Percentiles rank a stretch among this genome's conserved stretches.
Conservation (phyloP, 163 green algal species). For the Coccomyxa subellipsoidea region DNA sequence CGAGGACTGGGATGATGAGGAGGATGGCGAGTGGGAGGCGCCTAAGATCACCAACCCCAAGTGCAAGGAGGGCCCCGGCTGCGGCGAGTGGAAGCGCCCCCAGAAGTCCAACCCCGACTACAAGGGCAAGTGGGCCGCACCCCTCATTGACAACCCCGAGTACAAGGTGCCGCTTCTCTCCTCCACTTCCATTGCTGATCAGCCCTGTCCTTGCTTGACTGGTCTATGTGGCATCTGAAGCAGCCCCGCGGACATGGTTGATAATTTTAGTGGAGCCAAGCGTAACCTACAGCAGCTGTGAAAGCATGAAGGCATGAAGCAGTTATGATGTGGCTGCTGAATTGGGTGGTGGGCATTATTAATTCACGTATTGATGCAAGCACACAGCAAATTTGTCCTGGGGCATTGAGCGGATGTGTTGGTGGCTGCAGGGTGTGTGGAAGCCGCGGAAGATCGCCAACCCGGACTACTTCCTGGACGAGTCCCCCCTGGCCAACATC, state of each 20-base stretch:
- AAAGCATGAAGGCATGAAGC: too few relatives aligned
- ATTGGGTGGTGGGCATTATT: too few relatives aligned
- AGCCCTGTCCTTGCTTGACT: too few relatives aligned
- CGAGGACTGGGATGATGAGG: constrained; percentile 85
- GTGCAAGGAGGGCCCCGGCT: constrained; percentile 70
- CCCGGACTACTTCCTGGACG: constrained; percentile 76
- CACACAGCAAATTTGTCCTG: too few relatives aligned
- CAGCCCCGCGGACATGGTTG: too few relatives aligned
- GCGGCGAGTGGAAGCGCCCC: constrained; percentile 80
- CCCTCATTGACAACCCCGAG: constrained; percentile 82
- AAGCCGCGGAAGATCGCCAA: constrained; percentile 76
- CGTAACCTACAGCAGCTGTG: too few relatives aligned
- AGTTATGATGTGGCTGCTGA: constrained; percentile 56
- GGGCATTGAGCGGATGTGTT: not conserved
- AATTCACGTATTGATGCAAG: too few relatives aligned
- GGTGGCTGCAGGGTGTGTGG: constrained; percentile 58
- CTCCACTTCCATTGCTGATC: constrained; percentile 12
- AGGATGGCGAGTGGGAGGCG: constrained; percentile 87
- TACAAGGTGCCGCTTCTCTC: constrained; percentile 73
- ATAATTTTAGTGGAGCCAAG: too few relatives aligned
- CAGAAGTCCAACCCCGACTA: constrained; percentile 72
- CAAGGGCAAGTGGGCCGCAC: constrained; percentile 77
- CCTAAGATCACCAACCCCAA: constrained; percentile 68
- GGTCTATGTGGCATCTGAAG: too few relatives aligned
- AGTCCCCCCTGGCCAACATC: constrained; percentile 64